phyloP scores from a whole-genome alignment of 129 eudicot species.

The Dittrichia graveolens region DNA sequence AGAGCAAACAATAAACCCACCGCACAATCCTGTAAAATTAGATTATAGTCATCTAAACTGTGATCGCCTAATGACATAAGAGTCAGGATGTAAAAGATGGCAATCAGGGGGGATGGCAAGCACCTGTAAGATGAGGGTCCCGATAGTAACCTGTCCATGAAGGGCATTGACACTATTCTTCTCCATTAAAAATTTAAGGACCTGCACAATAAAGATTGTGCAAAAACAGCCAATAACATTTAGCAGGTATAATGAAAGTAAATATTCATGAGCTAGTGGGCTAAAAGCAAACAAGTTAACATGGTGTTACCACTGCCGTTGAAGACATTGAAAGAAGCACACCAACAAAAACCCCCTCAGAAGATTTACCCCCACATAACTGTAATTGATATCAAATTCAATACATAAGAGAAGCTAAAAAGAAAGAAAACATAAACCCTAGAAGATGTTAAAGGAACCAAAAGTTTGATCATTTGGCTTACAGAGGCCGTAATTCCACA shows the following conservation, averaged over 20 bases:
- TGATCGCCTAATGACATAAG: background rate
- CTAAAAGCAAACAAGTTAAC: background rate
- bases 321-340: conserved; percentile 98
- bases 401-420: conserved; percentile 22
- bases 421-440: conserved; percentile 1
- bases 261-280: conserved; percentile 8
- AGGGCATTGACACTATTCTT: conserved; percentile 76
- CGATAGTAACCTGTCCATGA: conserved; percentile 96
- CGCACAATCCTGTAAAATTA: conserved; percentile 78
- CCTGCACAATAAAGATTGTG: conserved; percentile 44
- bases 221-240: conserved; percentile 15
- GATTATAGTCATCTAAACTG: conserved; percentile 2
- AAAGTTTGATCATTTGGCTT: conserved; percentile 36
- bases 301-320: conserved; percentile 84
- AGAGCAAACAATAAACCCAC: conserved; percentile 97
- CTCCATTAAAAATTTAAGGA: conserved; percentile 93
- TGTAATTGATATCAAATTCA: conserved; percentile 38
- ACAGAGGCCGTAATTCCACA: conserved; percentile 94
- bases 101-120: conserved; percentile 9
- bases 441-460: conserved; percentile 6
- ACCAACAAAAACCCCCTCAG: conserved; percentile 95
- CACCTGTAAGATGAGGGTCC: conserved; percentile 97
- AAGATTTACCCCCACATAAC: conserved; percentile 92
- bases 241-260: conserved; percentile 6
- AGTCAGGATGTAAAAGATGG: conserved; percentile 16